Conservation (phyloP, 352 stramenopile species). For the Globisporangium paroecandrum region DNA sequence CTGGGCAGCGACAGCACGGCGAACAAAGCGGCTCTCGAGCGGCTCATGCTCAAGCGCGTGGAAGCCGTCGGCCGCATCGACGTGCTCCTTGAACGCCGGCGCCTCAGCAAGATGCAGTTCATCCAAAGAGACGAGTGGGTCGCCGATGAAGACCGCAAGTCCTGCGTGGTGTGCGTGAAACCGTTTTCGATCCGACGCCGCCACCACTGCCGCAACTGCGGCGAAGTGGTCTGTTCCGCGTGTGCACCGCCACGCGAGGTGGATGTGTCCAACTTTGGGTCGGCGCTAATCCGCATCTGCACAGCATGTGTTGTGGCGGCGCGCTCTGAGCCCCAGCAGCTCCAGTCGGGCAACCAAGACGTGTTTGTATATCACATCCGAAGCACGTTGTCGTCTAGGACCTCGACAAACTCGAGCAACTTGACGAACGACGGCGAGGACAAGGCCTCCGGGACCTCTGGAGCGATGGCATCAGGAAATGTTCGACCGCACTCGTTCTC, state of each 20-base stretch:
- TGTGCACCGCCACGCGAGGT: constrained; percentile 60
- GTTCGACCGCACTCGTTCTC: constrained; percentile 28
- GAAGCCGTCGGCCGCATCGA: constrained; percentile 40
- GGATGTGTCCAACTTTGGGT: constrained; percentile 30
- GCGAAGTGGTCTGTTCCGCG: constrained; percentile 68
- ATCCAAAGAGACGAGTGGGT: constrained; percentile 54
- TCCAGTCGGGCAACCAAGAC: constrained; percentile 20
- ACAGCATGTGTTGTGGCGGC: constrained; percentile 59
- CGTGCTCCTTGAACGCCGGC: constrained; percentile 52
- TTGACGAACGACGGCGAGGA: constrained; percentile 2
- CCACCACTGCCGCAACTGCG: constrained; percentile 71
- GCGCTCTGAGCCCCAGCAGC: constrained; percentile 19
- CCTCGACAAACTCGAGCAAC: constrained; percentile 36
- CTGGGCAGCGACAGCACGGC: constrained; percentile 20
- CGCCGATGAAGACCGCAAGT: constrained; percentile 45
- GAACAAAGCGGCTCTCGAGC: constrained; percentile 37
- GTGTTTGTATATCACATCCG: constrained; percentile 46
- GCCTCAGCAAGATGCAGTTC: constrained; percentile 56
- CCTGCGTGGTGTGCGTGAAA: constrained; percentile 66
- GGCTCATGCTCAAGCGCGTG: constrained; percentile 49
- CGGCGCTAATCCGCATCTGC: constrained; percentile 54
- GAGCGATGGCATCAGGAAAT: too few species aligned
- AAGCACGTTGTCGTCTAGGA: constrained; percentile 22
- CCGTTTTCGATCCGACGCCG: constrained; percentile 53
- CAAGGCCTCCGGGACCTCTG: background rate